Conservation (phyloP, 495 filamentous ascomycete species). For the Penicillium cataractarum region DNA sequence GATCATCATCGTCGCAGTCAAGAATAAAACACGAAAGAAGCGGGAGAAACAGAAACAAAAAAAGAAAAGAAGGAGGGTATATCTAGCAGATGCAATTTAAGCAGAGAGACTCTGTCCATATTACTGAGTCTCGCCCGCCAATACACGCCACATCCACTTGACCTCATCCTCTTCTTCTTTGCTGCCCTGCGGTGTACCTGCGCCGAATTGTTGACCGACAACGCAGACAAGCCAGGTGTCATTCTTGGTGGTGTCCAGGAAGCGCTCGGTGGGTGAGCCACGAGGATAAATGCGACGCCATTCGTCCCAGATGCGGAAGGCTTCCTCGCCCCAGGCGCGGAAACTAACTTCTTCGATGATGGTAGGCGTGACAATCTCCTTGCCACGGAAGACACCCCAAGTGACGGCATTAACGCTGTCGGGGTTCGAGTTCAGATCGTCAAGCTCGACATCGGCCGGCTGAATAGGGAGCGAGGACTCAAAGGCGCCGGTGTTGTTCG, state of each 20-base stretch:
- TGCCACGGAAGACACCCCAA: constrained; percentile 94
- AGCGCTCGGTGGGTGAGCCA: constrained; percentile 64
- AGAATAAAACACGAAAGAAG: not conserved
- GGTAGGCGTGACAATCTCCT: constrained; percentile 96
- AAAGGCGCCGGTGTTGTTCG: constrained; percentile 71
- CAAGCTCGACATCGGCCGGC: constrained; percentile 36
- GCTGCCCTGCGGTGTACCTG: constrained; percentile 44
- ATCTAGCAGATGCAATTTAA: constrained; percentile 16
- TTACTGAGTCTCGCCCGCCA: constrained; percentile 36
- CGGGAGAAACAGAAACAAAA: constrained; percentile 4
- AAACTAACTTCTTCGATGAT: constrained; percentile 98
- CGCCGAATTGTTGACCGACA: constrained; percentile 79
- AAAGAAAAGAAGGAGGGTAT: constrained; percentile 23
- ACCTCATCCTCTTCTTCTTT: constrained; percentile 48
- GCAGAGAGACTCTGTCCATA: constrained; percentile 2
- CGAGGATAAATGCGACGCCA: constrained; percentile 84
- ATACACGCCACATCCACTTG: constrained; percentile 49
- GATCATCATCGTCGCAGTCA: constrained; percentile 4
- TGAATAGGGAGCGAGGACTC: constrained; percentile 58
- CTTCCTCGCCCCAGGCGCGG: constrained; percentile 93
- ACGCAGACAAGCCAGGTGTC: constrained; percentile 89
- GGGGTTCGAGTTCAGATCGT: constrained; percentile 39
- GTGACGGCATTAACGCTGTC: constrained; percentile 88
- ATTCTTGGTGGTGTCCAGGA: constrained; percentile 65
- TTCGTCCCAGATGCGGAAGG: constrained; percentile 91